These are phyloP conservation scores for Tylopilus sp. DNA, from an alignment of 1,284 basidiomycete species.

Conservation along the genomic window DNA sequence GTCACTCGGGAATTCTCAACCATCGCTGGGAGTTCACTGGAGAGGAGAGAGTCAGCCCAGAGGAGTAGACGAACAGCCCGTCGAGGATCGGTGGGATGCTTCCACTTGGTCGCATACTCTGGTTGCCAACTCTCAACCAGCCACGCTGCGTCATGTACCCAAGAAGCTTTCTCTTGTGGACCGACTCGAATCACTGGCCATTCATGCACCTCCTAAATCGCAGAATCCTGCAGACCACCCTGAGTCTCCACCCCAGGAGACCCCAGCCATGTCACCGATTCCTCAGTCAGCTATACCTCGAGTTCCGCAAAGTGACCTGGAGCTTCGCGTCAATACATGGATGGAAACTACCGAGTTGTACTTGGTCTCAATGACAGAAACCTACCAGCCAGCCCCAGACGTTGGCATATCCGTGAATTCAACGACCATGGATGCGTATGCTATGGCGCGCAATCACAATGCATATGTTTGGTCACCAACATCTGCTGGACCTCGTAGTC, in stretches of 20 bases:
- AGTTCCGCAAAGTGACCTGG: conserved; percentile 60
- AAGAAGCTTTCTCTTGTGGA: conserved; percentile 77
- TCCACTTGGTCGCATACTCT: conserved; percentile 40
- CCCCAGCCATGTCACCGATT: conserved; percentile 65
- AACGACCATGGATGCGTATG: conserved; percentile 34
- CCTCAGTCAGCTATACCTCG: conserved; percentile 69
- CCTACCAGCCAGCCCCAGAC: conserved; percentile 34
- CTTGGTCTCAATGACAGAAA: conserved; percentile 59
- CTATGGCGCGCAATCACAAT: conserved; percentile 47
- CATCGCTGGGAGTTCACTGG: conserved; percentile 51
- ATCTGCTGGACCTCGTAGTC: conserved; percentile 67
- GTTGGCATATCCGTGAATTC: not conserved
- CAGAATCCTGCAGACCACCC: conserved; percentile 35
- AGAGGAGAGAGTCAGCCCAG: conserved; percentile 66
- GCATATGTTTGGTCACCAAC: conserved; percentile 77
- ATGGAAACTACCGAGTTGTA: conserved; percentile 64
- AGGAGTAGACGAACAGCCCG: conserved; percentile 56
- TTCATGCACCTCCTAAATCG: conserved; percentile 46
- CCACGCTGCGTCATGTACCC: conserved; percentile 61
- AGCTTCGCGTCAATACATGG: conserved; percentile 73
- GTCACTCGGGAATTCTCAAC: conserved; percentile 52
- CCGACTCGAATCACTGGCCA: conserved; percentile 60
- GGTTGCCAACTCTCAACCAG: conserved; percentile 28
- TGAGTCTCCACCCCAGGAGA: conserved; percentile 39
- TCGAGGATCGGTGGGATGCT: conserved; percentile 49